Evolutionary conservation across 805 yeast genomes (phyloP).

Genomic region (Sugiyamaella smithiae): DNA sequence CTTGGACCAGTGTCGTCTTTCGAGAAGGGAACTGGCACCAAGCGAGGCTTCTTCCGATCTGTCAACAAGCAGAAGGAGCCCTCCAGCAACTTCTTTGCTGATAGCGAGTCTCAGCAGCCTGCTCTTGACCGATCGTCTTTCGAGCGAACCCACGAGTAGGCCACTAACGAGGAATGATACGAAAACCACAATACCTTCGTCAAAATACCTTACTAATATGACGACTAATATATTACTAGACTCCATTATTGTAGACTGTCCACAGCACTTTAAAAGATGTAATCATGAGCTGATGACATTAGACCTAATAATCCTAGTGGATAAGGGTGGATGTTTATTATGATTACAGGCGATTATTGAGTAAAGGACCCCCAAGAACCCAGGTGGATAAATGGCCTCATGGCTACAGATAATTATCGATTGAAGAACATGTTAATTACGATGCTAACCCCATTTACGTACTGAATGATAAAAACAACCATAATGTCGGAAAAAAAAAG

Average conservation of each 20-base stretch:
- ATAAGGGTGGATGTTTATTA: too few species aligned
- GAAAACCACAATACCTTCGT: constrained; percentile 3
- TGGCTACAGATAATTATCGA: too few species aligned
- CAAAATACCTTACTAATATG: constrained; percentile 4
- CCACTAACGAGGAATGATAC: neutral
- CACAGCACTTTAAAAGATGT: too few species aligned
- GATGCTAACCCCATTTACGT: constrained; percentile 2
- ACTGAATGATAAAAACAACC: constrained; percentile 1
- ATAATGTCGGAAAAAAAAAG: constrained; percentile 1
- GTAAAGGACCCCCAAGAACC: too few species aligned
- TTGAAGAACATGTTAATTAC: too few species aligned
- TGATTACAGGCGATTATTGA: too few species aligned
- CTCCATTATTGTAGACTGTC: too few species aligned
- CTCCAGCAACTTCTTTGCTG: constrained; percentile 2
- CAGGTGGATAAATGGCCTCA: too few species aligned
- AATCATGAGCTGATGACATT: too few species aligned
- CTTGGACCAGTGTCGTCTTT: constrained; percentile 7
- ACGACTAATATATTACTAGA: neutral
- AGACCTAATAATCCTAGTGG: too few species aligned
- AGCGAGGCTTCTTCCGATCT: constrained; percentile 11
- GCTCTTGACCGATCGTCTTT: constrained; percentile 10
- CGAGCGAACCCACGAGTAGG: constrained; percentile 5
- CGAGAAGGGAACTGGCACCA: constrained; percentile 5
- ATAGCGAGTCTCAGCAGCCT: constrained; percentile 11
- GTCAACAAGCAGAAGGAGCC: constrained; percentile 8